These are phyloP conservation scores for Paraglomus occultum DNA, from an alignment of 192 early-diverging fungal genomes.

Conservation along the genomic window DNA sequence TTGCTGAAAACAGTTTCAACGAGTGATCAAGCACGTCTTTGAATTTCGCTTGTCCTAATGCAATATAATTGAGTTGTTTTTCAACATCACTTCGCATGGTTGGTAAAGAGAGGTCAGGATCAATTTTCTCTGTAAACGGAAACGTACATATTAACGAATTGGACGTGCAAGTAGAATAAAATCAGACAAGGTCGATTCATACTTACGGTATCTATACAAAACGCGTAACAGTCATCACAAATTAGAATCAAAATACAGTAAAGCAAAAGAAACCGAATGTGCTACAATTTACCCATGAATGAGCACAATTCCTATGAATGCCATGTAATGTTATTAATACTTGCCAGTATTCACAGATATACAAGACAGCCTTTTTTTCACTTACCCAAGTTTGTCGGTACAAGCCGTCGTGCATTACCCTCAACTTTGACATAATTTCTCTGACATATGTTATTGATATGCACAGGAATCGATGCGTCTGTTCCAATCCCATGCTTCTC, in stretches of 20 bases:
- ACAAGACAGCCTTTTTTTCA: neutral
- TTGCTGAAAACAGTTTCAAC: conserved; percentile 41
- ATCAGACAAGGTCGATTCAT: neutral
- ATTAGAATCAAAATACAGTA: too few relatives aligned
- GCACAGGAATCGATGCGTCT: conserved; percentile 52
- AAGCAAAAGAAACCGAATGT: too few relatives aligned
- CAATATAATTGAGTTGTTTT: conserved; percentile 49
- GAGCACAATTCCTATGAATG: too few relatives aligned
- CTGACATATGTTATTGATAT: conserved; percentile 54
- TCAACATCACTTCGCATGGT: conserved; percentile 52
- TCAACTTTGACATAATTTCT: conserved; percentile 49
- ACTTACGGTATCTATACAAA: too few relatives aligned
- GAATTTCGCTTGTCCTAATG: conserved; percentile 36
- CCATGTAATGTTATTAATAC: too few relatives aligned
- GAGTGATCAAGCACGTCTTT: conserved; percentile 41
- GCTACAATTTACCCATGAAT: too few relatives aligned
- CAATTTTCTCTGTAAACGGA: conserved; percentile 46
- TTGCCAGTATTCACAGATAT: conserved; percentile 21
- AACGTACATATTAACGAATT: neutral
- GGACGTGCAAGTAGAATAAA: neutral
- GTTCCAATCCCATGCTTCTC: conserved; percentile 55
- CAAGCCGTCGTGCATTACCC: conserved; percentile 39
- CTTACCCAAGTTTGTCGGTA: conserved; percentile 52
- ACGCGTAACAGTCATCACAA: too few relatives aligned
- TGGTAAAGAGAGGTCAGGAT: conserved; percentile 47